Percentiles rank a stretch among this genome's conserved stretches.
Conservation (phyloP, 148 eudicot genomes). For the Rheum nobile region DNA sequence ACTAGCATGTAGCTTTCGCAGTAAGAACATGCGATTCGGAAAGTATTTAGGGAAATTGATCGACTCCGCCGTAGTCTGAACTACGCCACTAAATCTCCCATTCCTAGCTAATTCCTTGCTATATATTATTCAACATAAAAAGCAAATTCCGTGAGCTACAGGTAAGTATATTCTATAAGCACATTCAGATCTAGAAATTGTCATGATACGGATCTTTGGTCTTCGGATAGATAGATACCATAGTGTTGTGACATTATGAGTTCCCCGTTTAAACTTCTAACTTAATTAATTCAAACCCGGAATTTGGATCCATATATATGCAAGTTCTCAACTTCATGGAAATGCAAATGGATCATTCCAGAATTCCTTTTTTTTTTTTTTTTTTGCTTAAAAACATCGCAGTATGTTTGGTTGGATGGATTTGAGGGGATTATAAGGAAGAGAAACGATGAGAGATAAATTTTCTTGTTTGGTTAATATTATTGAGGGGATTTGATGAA, state of each 20-base stretch:
- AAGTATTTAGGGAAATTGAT: not conserved
- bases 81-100: not conserved
- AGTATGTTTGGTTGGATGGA: no score
- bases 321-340: no score
- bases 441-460: no score
- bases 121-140: not conserved
- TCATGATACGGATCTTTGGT: not conserved
- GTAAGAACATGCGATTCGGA: not conserved
- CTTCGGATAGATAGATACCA: not conserved
- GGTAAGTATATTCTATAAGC: not conserved
- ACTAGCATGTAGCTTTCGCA: conserved; percentile 2
- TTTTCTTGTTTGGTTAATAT: no score
- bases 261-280: conserved; percentile 7
- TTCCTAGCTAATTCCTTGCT: not conserved
- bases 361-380: no score
- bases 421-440: no score
- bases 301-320: not conserved
- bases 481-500: no score
- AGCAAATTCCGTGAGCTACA: not conserved
- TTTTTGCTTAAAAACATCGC: no score
- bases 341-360: not conserved
- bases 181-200: not conserved
- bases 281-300: not conserved
- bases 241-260: not conserved
- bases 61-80: not conserved